Evolutionary conservation across 1,139 yeast genomes (phyloP), one percentile per base, ranked within the genome.

Genomic region (Citeromyces siamensis): DNA sequence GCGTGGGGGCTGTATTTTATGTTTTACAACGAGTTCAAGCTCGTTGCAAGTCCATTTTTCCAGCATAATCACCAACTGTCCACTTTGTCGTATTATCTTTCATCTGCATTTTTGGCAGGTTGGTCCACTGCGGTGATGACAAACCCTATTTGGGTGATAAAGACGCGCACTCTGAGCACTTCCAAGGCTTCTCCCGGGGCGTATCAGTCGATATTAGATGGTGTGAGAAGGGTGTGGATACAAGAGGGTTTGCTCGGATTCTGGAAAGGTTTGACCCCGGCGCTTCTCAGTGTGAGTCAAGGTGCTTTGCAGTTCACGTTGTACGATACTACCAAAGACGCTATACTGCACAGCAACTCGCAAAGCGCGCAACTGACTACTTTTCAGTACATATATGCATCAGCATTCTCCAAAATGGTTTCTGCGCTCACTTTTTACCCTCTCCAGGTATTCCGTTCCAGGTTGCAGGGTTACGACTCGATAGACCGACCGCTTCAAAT

Each of bases 1-100:
- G 93, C 95, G 0, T 90, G 98, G 97, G 83, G 86, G 1, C 52
- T 82, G 8, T 90, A 90, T 50, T 90, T 90, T 55, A 68, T 76
- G 16, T 59, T 82, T 27, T 90, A 88, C 55, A 71, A 77, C 34
- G 68, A 64, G 38, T 66, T 71, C 46, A 80, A 80, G 47, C 59
- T 57, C 27, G 37, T 43, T 16, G 56, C 51, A 4, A n/a, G 35
- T 28, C 14, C 19, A 8, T 19, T 19, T 16, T 13, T 19, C 19
- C 18, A 31, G 35, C 23, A 46, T 29, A 49, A 49, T 13, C 56
- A 55, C 36, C 41, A 46, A 10, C 42, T 46, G 20, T 44, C 58
- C 36, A 46, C 51, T 31, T 53, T 57, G 1, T 45, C 46, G 32
- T 60, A 64, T 37, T 76, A 72, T 48, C 48, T 76, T 34, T 39